Percentiles rank a stretch among this genome's conserved stretches.
These are phyloP conservation scores for Royoungia palumana DNA, from an alignment of 768 basidiomycete species.

Conservation along the genomic window DNA sequence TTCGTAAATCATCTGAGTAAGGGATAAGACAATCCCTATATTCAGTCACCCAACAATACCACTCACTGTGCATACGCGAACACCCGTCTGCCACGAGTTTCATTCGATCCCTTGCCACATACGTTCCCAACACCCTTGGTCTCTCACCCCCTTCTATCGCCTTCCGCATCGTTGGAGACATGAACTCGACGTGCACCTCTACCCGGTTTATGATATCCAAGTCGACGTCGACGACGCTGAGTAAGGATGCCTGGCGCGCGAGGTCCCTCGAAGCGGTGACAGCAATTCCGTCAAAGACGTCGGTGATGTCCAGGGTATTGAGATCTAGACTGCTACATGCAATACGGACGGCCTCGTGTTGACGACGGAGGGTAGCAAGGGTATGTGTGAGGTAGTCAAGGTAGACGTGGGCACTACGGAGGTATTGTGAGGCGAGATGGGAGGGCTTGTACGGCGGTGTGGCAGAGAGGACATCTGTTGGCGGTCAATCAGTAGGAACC, in stretches of 20 bases:
- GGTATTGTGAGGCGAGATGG: slow-evolving; percentile 62
- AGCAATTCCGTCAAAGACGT: slow-evolving; percentile 65
- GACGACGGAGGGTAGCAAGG: slow-evolving; percentile 53
- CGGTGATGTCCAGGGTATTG: slow-evolving; percentile 65
- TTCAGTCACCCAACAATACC: not conserved
- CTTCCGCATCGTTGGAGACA: slow-evolving; percentile 61
- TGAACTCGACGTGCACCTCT: slow-evolving; percentile 69
- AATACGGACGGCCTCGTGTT: slow-evolving; percentile 68
- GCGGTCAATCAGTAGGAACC: not conserved
- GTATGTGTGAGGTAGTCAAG: slow-evolving; percentile 57
- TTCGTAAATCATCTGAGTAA: slow-evolving; percentile 52
- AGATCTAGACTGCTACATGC: slow-evolving; percentile 71
- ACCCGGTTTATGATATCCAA: slow-evolving; percentile 66
- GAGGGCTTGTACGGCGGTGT: slow-evolving; percentile 73
- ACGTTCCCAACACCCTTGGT: slow-evolving; percentile 71
- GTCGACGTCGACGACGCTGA: slow-evolving; percentile 66
- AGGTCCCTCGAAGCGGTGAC: slow-evolving; percentile 57
- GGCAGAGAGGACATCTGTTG: slow-evolving; percentile 53
- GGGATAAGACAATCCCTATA: not conserved
- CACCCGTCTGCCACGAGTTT: slow-evolving; percentile 73
- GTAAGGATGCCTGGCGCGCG: slow-evolving; percentile 58
- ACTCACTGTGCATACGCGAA: slow-evolving; percentile 62
- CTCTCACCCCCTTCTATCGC: slow-evolving; percentile 70
- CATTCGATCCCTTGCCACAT: slow-evolving; percentile 79
- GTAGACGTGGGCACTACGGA: slow-evolving; percentile 60